Evolutionary conservation across 257 asterid species (phyloP).

Genomic region (Perilla frutescens): DNA sequence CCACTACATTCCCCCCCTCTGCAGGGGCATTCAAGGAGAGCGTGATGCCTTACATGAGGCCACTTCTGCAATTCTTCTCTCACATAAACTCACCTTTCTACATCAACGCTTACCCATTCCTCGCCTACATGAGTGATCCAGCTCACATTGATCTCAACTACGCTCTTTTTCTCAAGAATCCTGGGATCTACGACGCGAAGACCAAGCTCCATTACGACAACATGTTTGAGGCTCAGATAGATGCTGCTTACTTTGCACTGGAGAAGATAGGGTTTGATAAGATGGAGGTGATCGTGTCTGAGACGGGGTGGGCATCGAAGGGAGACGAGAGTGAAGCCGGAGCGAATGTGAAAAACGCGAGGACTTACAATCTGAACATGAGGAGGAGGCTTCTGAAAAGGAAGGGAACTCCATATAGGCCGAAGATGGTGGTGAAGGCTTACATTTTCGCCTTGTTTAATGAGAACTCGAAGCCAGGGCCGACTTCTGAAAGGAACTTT

Average conservation of each 20-base stretch:
- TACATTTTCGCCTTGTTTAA: slow-evolving; percentile 80
- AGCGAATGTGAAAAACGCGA: slow-evolving; percentile 63
- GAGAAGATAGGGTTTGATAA: slow-evolving; percentile 61
- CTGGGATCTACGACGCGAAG: slow-evolving; percentile 59
- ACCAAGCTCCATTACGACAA: slow-evolving; percentile 74
- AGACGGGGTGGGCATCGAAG: slow-evolving; percentile 85
- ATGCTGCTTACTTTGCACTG: slow-evolving; percentile 73
- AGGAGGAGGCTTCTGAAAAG: slow-evolving; percentile 47
- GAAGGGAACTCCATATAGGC: slow-evolving; percentile 84
- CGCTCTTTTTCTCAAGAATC: slow-evolving; percentile 51
- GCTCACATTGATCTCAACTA: slow-evolving; percentile 65
- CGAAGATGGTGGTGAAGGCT: slow-evolving; percentile 61
- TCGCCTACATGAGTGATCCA: slow-evolving; percentile 74
- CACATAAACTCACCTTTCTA: slow-evolving; percentile 76
- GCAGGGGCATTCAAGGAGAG: slow-evolving; percentile 79
- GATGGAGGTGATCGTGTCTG: slow-evolving; percentile 82
- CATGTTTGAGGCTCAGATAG: slow-evolving; percentile 82
- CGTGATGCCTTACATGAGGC: slow-evolving; percentile 71
- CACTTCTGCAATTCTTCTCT: slow-evolving; percentile 65
- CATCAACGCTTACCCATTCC: slow-evolving; percentile 81
- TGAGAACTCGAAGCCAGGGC: slow-evolving; percentile 77
- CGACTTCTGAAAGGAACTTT: slow-evolving; percentile 83
- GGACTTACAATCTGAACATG: slow-evolving; percentile 58
- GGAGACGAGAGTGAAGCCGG: slow-evolving; percentile 77
- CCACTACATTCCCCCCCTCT: slow-evolving; percentile 70